Base-by-base conservation (phyloP, 257 asterid genomes). In the Nicotiana paniculata region DNA sequence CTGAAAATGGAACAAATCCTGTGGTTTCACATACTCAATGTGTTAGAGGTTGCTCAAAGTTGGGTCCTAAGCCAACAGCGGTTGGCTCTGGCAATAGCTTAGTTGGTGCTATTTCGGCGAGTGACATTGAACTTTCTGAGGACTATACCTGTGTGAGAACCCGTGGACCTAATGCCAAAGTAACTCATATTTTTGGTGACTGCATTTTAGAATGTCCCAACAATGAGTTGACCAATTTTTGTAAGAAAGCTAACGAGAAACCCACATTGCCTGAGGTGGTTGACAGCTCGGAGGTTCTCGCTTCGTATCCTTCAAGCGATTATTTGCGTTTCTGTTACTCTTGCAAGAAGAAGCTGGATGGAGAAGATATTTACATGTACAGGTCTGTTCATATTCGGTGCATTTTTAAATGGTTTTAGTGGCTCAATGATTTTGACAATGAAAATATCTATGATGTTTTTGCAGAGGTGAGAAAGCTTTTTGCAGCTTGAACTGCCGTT, bases 111-210 rank as follows among this genome's bases (percentile, higher is more conserved):
- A 88, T 92, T 81, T 85, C 95, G 11, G 84, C 92, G 2, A 89
- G 92, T 84, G 98, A 95, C 86, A 93, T 92, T 30, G 96, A 93
- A 88, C 97, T 89, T 82, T 95, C 97, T 66, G 99, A 95, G 90
- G 98, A 93, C 85, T 95, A 95, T 85, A 95, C 99, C 21, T 93
- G 98, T 81, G 97, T 95, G 84, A 91, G 85, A 84, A 89, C 86
- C 79, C 97, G 89, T 82, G 99, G 99, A 59, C 93, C 99, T 3
- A 91, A 95, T 18, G 95, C 99, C 5, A 92, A 93, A 84, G 95
- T 94, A 84, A 92, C 95, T 81, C 99, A 93, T 85, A 93, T 95
- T 69, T 94, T 89, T 86, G 85, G 97, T 88, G 99, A 96, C 96
- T 85, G 97, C 83, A 82, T 96, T 89, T 91, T 96, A 88, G 92